A percentile compares a stretch with the other conserved stretches of the same genome.
Evolutionary conservation across 305 asterid genomes (phyloP).

Genomic region (Fraxinus latifolia): DNA sequence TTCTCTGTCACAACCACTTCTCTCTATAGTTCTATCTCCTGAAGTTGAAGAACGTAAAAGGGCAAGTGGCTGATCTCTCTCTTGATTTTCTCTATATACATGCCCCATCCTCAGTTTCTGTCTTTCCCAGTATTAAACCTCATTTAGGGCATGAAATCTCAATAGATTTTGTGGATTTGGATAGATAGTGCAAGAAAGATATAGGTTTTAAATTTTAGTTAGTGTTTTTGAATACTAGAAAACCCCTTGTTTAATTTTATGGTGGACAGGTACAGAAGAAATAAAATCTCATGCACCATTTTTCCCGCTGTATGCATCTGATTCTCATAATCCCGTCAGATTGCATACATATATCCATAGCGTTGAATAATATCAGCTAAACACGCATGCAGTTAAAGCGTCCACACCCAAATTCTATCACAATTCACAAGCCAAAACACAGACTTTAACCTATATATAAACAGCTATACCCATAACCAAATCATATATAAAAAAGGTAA

Average conservation of each 20-base stretch:
- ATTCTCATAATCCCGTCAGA: constrained; percentile 1
- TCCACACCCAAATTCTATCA: background rate
- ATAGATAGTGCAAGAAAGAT: background rate
- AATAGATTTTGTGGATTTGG: background rate
- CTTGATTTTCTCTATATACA: background rate
- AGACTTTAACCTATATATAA: background rate
- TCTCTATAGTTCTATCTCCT: background rate
- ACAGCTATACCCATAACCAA: background rate
- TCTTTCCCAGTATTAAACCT: background rate
- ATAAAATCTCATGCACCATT: background rate
- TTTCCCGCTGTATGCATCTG: background rate
- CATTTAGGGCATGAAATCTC: background rate
- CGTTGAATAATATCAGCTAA: background rate
- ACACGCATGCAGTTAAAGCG: background rate
- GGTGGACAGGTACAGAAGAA: background rate
- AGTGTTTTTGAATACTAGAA: background rate
- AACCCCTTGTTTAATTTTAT: background rate
- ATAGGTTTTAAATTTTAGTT: background rate
- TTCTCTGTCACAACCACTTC: background rate
- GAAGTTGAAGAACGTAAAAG: background rate
- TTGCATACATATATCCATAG: background rate
- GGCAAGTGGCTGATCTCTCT: background rate
- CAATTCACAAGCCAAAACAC: background rate
- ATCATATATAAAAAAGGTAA: background rate
- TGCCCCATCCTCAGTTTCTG: background rate